Percentiles rank a stretch among this genome's conserved stretches.
phyloP scores from a whole-genome alignment of 257 asterid genomes.

The Primulina huaijiensis region DNA sequence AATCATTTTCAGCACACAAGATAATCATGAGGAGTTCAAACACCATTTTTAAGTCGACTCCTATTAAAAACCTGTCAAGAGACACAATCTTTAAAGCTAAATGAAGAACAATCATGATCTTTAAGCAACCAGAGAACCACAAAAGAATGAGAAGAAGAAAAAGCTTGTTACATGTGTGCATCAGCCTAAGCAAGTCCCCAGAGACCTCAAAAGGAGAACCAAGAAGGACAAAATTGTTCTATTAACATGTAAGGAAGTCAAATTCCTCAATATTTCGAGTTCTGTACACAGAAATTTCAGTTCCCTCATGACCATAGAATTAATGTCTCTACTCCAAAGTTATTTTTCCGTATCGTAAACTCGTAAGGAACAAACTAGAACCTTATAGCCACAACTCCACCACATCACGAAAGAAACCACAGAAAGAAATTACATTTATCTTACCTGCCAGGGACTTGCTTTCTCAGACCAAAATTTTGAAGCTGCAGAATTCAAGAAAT shows the following conservation, averaged over 20 bases:
- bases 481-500: constrained; percentile 64
- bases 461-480: constrained; percentile 79
- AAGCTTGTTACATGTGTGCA: not conserved
- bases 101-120: constrained; percentile 3
- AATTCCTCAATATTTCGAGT: constrained; percentile 13
- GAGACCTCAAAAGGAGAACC: constrained; percentile 10
- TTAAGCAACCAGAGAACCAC: not conserved
- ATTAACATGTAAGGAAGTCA: not conserved
- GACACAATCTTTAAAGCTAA: not conserved
- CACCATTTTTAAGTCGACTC: not conserved
- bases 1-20: constrained; percentile 5
- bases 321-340: constrained; percentile 3
- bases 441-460: constrained; percentile 79
- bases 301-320: not conserved
- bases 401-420: constrained; percentile 6
- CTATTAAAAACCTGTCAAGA: constrained; percentile 23
- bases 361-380: not conserved
- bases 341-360: not conserved
- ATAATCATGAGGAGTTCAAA: not conserved
- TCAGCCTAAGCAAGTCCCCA: not conserved
- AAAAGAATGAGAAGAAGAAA: not conserved
- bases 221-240: not conserved
- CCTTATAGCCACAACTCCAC: constrained; percentile 10
- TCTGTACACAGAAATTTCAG: constrained; percentile 4
- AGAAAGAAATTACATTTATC: not conserved